Percentiles rank a stretch among this genome's conserved stretches.
phyloP scores from a whole-genome alignment of 306 rosid genomes.

The Pyrus pyrifolia region DNA sequence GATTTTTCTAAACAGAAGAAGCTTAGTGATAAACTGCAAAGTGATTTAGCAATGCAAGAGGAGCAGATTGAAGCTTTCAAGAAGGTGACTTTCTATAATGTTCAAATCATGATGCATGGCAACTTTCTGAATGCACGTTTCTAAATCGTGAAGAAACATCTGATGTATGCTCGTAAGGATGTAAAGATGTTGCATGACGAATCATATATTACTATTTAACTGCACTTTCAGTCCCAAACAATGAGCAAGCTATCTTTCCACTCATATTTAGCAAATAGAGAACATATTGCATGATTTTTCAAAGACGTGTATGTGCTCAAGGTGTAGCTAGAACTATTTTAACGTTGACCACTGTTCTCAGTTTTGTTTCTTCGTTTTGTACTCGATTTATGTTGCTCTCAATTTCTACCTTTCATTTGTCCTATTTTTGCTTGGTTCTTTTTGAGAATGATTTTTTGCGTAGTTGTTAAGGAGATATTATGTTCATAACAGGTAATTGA shows the following conservation, averaged over 20 bases:
- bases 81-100: conserved; percentile 34
- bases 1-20: conserved; percentile 48
- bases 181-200: background rate
- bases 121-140: background rate
- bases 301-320: background rate
- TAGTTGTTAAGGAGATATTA: conserved; percentile 17
- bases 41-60: conserved; percentile 49
- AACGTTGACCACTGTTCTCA: background rate
- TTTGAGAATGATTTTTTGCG: background rate
- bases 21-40: conserved; percentile 42
- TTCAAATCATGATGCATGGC: background rate
- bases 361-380: background rate
- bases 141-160: background rate
- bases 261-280: background rate
- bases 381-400: background rate
- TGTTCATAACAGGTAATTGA: conserved; percentile 51
- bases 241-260: background rate
- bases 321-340: background rate
- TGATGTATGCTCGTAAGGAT: background rate
- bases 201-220: background rate
- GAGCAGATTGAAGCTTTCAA: conserved; percentile 55
- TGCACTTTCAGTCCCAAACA: background rate
- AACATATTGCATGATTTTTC: background rate
- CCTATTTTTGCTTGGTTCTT: conserved; percentile 3
- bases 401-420: background rate